Conservation (phyloP, 2,329 filamentous ascomycete species). For the Fusarium sp. region DNA sequence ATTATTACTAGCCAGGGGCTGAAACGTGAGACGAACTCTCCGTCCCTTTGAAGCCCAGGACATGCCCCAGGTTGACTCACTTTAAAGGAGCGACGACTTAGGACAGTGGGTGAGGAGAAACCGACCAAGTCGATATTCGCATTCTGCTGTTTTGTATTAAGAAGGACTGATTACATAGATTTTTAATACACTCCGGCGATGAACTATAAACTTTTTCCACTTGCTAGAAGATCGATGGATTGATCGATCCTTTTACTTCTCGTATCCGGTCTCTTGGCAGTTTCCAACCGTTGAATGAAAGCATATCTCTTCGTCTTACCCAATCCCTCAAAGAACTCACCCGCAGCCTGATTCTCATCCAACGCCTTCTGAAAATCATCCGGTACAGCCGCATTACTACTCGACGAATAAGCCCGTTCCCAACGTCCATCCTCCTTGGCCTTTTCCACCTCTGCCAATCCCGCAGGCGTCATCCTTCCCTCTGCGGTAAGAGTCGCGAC, state of each 20-base stretch:
- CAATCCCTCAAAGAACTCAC: slow-evolving; percentile 55
- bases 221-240: slow-evolving; percentile 54
- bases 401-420: slow-evolving; percentile 66
- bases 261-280: slow-evolving; percentile 53
- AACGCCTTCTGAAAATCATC: slow-evolving; percentile 61
- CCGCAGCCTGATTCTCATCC: slow-evolving; percentile 50
- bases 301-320: slow-evolving; percentile 59
- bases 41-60: no score
- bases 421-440: slow-evolving; percentile 69
- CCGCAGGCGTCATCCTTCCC: slow-evolving; percentile 61
- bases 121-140: no score
- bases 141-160: no score
- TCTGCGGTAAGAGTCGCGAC: slow-evolving; percentile 57
- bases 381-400: slow-evolving; percentile 59
- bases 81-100: no score
- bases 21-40: no score
- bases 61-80: no score
- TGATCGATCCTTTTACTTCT: slow-evolving; percentile 53
- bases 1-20: no score
- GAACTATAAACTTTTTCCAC: slow-evolving; percentile 35
- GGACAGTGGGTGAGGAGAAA: no score
- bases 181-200: slow-evolving; percentile 40
- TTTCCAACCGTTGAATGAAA: slow-evolving; percentile 59
- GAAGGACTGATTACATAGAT: neutral
- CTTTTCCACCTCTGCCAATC: slow-evolving; percentile 62